These are phyloP conservation scores for Penicillium dipodomyicola DNA, from an alignment of 495 filamentous ascomycete species.

Conservation along the genomic window DNA sequence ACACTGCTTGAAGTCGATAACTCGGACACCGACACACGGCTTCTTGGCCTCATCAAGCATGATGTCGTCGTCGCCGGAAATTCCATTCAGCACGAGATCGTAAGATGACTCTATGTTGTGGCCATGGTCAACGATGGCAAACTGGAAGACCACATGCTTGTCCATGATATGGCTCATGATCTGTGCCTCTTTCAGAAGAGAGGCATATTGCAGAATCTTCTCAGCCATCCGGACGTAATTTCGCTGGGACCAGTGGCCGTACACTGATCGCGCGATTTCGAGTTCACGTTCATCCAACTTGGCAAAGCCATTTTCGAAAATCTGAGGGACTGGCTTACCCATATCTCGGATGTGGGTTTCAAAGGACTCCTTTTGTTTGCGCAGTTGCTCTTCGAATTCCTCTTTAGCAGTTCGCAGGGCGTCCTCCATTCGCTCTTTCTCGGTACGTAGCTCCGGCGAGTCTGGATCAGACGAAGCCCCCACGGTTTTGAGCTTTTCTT, in stretches of 20 bases:
- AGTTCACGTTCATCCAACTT: slow-evolving; percentile 69
- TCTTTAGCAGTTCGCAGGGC: slow-evolving; percentile 72
- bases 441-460: slow-evolving; percentile 77
- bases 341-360: slow-evolving; percentile 65
- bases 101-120: slow-evolving; percentile 90
- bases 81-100: slow-evolving; percentile 90
- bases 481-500: slow-evolving; percentile 73
- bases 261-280: slow-evolving; percentile 60
- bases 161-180: slow-evolving; percentile 97
- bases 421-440: slow-evolving; percentile 86
- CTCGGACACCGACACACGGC: slow-evolving; percentile 86
- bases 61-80: slow-evolving; percentile 83
- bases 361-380: slow-evolving; percentile 71
- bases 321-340: slow-evolving; percentile 49
- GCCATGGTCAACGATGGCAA: slow-evolving; percentile 83
- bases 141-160: slow-evolving; percentile 92
- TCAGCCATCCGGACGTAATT: slow-evolving; percentile 96
- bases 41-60: slow-evolving; percentile 79
- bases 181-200: slow-evolving; percentile 89
- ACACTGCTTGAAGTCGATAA: slow-evolving; percentile 84
- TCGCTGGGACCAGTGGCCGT: slow-evolving; percentile 75
- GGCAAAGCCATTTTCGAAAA: slow-evolving; percentile 50
- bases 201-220: slow-evolving; percentile 80
- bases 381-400: slow-evolving; percentile 80
- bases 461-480: slow-evolving; percentile 73